A percentile compares a stretch with the other conserved stretches of the same genome.
Evolutionary conservation across 441 rosid genomes (phyloP).

Genomic region (Eruca vesicaria): DNA sequence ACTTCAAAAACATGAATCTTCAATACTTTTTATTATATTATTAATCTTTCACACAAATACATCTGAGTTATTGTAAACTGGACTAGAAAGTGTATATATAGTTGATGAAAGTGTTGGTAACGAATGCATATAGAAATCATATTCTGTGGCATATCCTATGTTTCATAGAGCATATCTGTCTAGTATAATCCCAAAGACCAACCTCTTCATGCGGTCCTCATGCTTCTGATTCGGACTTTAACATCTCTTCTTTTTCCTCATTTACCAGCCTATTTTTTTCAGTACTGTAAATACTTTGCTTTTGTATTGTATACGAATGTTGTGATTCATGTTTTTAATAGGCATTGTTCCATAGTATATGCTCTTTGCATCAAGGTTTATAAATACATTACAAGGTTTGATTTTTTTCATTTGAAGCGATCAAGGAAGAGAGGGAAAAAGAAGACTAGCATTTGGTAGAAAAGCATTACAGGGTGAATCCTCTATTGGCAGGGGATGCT

Average conservation of each 20-base stretch:
- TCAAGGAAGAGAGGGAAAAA: neutral
- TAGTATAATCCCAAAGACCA: conserved; percentile 21
- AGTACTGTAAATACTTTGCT: neutral
- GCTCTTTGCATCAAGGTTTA: conserved; percentile 13
- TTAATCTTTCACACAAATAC: neutral
- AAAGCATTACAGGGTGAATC: conserved; percentile 30
- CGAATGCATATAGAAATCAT: conserved; percentile 34
- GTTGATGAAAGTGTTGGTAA: neutral
- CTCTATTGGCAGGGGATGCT: conserved; percentile 29
- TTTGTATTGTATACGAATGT: neutral
- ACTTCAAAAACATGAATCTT: neutral
- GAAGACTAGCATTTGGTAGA: conserved; percentile 16
- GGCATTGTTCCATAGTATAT: conserved; percentile 31
- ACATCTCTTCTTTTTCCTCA: neutral
- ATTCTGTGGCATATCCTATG: conserved; percentile 49
- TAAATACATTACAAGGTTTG: conserved; percentile 5
- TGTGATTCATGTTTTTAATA: conserved; percentile 14
- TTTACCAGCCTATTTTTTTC: neutral
- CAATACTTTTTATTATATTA: neutral
- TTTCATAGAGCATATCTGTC: conserved; percentile 15
- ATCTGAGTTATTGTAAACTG: neutral
- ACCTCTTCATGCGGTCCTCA: conserved; percentile 21
- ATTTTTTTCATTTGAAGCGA: neutral
- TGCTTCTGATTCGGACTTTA: conserved; percentile 11
- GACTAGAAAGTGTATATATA: conserved; percentile 9